These are phyloP conservation scores for Allium sativum DNA, from an alignment of 106 monocot genomes.

Conservation along the genomic window DNA sequence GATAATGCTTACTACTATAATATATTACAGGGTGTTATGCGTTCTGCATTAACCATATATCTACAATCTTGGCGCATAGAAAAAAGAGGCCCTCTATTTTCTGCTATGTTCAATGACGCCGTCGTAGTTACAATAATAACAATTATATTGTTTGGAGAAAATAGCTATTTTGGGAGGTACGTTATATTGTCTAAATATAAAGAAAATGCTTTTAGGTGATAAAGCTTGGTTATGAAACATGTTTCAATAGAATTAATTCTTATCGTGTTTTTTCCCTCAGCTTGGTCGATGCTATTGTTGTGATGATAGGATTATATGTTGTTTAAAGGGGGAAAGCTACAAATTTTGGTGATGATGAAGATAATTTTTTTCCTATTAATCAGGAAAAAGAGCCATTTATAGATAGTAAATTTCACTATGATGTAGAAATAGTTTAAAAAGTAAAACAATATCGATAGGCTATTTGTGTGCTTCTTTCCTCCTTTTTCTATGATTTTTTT, in stretches of 20 bases:
- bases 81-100: constrained; percentile 40
- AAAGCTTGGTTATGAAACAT: neutral
- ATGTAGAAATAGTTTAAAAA: too few relatives aligned
- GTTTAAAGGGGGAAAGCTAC: neutral
- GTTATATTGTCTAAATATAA: neutral
- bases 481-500: too few relatives aligned
- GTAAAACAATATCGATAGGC: too few relatives aligned
- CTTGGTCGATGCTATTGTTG: neutral
- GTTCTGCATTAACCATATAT: constrained; percentile 34
- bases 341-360: neutral
- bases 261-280: neutral
- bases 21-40: constrained; percentile 28
- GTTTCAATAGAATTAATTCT: neutral
- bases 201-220: too few relatives aligned
- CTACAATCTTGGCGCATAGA: constrained; percentile 44
- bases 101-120: constrained; percentile 37
- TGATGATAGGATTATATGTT: neutral
- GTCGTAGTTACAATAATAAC: constrained; percentile 26
- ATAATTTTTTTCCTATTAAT: too few relatives aligned
- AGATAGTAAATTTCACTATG: too few relatives aligned
- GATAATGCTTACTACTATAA: neutral
- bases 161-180: constrained; percentile 45
- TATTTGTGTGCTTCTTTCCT: too few relatives aligned
- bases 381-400: too few relatives aligned
- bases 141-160: constrained; percentile 24